A percentile compares a stretch with the other conserved stretches of the same genome.
Conservation (phyloP, 2,329 filamentous ascomycete genomes). For the Rosellinia necatrix region DNA sequence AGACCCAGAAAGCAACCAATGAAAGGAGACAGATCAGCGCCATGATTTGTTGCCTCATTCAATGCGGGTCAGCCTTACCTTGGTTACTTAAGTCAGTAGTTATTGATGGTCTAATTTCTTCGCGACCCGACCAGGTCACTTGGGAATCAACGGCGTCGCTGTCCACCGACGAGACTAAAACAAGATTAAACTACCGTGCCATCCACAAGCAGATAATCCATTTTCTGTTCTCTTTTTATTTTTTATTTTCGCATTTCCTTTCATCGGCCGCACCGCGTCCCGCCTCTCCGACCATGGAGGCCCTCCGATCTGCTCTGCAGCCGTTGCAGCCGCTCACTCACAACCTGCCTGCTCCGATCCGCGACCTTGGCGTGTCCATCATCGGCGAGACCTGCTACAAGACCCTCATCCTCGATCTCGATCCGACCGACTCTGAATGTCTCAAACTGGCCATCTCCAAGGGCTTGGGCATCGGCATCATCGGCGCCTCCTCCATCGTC, state of each 20-base stretch:
- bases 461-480: slow-evolving; percentile 89
- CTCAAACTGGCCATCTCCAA: slow-evolving; percentile 91
- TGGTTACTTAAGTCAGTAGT: too few relatives aligned
- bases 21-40: background rate
- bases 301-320: slow-evolving; percentile 63
- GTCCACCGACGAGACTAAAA: background rate
- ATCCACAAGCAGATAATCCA: too few relatives aligned
- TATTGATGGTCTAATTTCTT: too few relatives aligned
- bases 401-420: slow-evolving; percentile 81
- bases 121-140: background rate
- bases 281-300: slow-evolving; percentile 55
- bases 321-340: slow-evolving; percentile 70
- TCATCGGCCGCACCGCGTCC: background rate
- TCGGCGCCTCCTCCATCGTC: slow-evolving; percentile 86
- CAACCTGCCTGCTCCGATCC: slow-evolving; percentile 74
- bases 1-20: background rate
- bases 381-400: slow-evolving; percentile 86
- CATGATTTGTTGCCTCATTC: background rate
- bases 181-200: too few relatives aligned
- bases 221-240: too few relatives aligned
- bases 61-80: slow-evolving; percentile 14
- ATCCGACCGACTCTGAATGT: slow-evolving; percentile 76
- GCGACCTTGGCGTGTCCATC: slow-evolving; percentile 75
- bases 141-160: background rate
- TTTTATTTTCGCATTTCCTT: background rate